Evolutionary conservation across 2,329 filamentous ascomycete species (phyloP).

Genomic region (Trichoderma koningiopsis): DNA sequence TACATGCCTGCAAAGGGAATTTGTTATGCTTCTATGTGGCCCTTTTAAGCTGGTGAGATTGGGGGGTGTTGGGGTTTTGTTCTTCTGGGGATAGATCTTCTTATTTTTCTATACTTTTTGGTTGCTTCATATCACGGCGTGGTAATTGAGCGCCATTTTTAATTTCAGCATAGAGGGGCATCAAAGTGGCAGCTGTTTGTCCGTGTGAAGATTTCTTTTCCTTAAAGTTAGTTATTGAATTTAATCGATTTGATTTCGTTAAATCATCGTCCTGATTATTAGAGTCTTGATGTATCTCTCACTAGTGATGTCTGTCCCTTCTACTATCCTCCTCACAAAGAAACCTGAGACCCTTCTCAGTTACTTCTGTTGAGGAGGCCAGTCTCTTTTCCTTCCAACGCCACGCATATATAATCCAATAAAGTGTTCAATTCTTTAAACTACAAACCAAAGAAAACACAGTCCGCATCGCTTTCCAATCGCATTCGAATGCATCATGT

Average conservation of each 20-base stretch:
- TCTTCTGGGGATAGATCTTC: slow-evolving; percentile 13
- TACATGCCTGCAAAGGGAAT: neutral
- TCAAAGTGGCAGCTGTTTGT: slow-evolving; percentile 8
- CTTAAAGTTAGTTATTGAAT: neutral
- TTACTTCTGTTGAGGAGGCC: neutral
- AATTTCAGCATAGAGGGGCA: slow-evolving; percentile 22
- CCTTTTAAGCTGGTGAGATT: neutral
- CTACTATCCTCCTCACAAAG: neutral
- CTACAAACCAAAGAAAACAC: neutral
- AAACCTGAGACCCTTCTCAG: neutral
- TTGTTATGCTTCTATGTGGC: neutral
- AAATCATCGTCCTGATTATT: neutral
- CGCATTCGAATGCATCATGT: neutral
- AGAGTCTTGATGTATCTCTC: neutral
- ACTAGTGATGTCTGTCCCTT: neutral
- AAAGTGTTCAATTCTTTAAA: neutral
- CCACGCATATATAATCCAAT: slow-evolving; percentile 5
- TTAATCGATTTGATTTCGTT: neutral
- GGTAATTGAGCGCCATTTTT: slow-evolving; percentile 8
- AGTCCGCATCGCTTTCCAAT: slow-evolving; percentile 4
- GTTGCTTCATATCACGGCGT: neutral
- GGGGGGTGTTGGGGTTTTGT: slow-evolving; percentile 2
- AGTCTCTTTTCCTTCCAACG: slow-evolving; percentile 7
- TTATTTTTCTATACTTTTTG: neutral
- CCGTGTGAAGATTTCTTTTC: neutral